Conservation (phyloP, 2,329 filamentous ascomycete species). For the Nemania sp. region DNA sequence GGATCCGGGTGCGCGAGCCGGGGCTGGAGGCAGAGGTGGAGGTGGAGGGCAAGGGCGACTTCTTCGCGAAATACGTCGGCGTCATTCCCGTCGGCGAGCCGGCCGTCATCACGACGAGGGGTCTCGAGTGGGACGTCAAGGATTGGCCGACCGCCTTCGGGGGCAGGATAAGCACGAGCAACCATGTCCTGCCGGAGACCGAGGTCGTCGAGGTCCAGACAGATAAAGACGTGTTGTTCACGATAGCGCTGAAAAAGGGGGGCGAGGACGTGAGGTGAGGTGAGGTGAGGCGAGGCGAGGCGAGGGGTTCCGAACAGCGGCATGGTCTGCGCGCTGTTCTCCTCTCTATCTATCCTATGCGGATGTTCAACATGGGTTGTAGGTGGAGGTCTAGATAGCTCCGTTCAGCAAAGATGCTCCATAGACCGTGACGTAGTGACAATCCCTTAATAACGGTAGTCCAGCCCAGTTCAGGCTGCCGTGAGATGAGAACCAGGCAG, state of each 20-base stretch:
- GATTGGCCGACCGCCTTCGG: conserved; percentile 81
- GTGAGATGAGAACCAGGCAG: too few relatives aligned
- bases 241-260: conserved; percentile 62
- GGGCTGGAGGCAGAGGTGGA: too few relatives aligned
- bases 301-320: too few relatives aligned
- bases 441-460: too few relatives aligned
- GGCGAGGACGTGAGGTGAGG: neutral
- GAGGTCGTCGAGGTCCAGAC: conserved; percentile 66
- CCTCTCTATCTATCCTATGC: too few relatives aligned
- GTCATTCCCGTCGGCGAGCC: conserved; percentile 84
- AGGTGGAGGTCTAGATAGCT: too few relatives aligned
- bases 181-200: conserved; percentile 67
- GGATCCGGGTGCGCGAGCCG: conserved; percentile 64
- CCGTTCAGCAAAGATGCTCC: too few relatives aligned
- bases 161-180: conserved; percentile 77
- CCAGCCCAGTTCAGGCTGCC: too few relatives aligned
- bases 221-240: conserved; percentile 71
- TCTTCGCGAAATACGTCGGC: conserved; percentile 80
- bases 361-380: too few relatives aligned
- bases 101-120: conserved; percentile 75
- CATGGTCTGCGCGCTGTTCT: neutral
- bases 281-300: too few relatives aligned
- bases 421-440: too few relatives aligned
- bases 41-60: too few relatives aligned
- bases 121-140: conserved; percentile 88